Evolutionary conservation across 257 asterid species (phyloP).

Genomic region (Nicotiana undulata): DNA sequence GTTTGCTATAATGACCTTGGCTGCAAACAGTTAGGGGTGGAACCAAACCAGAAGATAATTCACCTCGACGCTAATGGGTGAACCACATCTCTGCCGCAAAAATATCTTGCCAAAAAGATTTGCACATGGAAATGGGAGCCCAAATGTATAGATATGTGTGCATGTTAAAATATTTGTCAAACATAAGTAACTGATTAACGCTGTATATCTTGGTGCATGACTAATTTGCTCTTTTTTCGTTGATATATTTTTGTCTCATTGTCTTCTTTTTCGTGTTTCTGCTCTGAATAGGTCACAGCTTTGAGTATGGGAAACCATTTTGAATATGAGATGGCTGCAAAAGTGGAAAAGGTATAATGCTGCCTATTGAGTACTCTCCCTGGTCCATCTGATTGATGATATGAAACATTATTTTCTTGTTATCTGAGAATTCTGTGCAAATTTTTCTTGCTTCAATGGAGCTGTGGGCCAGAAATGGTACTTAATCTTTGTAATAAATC

Average conservation of each 20-base stretch:
- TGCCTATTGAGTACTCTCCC: conserved; percentile 6
- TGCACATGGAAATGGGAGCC: not conserved
- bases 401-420: not conserved
- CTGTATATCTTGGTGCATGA: not conserved
- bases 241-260: not conserved
- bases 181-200: not conserved
- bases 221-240: not conserved
- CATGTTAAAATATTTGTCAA: not conserved
- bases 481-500: not conserved
- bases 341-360: conserved; percentile 71
- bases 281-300: conserved; percentile 44
- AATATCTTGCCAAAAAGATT: not conserved
- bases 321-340: conserved; percentile 80
- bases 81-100: not conserved
- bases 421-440: not conserved
- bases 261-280: conserved; percentile 16
- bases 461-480: not conserved
- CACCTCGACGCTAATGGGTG: not conserved
- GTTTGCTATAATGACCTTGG: not conserved
- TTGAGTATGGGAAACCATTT: conserved; percentile 90
- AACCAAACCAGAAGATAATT: not conserved
- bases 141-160: not conserved
- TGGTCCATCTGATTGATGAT: conserved; percentile 8
- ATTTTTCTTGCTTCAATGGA: not conserved
- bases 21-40: conserved; percentile 1